phyloP scores from a whole-genome alignment of 148 eudicot genomes.

The Fagopyrum homotropicum region DNA sequence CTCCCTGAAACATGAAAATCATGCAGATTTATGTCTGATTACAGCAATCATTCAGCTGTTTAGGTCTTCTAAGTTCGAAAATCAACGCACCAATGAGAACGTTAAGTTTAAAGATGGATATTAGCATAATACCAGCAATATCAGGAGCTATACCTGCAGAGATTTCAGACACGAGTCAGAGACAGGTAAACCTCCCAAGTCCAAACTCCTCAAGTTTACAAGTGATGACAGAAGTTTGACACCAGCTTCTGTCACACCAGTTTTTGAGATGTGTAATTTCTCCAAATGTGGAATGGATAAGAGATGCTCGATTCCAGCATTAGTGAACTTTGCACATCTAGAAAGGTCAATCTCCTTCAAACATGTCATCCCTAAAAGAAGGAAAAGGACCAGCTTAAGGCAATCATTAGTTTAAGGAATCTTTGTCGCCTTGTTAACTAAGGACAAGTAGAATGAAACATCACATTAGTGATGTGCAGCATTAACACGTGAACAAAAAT shows the following conservation, averaged over 20 bases:
- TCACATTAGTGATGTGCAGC: too few relatives aligned
- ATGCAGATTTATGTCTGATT: not conserved
- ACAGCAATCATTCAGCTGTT: not conserved
- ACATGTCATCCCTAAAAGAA: slow-evolving; percentile 52
- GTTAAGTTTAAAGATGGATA: not conserved
- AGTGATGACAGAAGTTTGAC: slow-evolving; percentile 53
- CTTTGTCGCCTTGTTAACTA: not conserved
- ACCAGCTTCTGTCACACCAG: slow-evolving; percentile 67
- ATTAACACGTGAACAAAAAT: too few relatives aligned
- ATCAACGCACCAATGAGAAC: not conserved
- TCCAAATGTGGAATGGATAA: slow-evolving; percentile 50
- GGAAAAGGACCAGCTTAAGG: not conserved
- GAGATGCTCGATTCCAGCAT: slow-evolving; percentile 73
- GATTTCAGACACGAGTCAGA: slow-evolving; percentile 53
- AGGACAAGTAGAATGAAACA: not conserved
- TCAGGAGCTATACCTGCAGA: slow-evolving; percentile 45
- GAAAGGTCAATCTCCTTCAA: slow-evolving; percentile 75
- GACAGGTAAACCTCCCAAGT: slow-evolving; percentile 84
- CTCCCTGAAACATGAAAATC: not conserved
- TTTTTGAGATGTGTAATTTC: slow-evolving; percentile 60
- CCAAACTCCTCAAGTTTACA: slow-evolving; percentile 41
- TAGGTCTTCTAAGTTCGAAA: not conserved
- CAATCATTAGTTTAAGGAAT: not conserved
- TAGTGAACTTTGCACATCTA: slow-evolving; percentile 67
- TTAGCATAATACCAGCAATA: not conserved